A percentile compares a stretch with the other conserved stretches of the same genome.
Evolutionary conservation across 1,284 basidiomycete species (phyloP).

Genomic region (Ceratorhiza oryzae-sativae): DNA sequence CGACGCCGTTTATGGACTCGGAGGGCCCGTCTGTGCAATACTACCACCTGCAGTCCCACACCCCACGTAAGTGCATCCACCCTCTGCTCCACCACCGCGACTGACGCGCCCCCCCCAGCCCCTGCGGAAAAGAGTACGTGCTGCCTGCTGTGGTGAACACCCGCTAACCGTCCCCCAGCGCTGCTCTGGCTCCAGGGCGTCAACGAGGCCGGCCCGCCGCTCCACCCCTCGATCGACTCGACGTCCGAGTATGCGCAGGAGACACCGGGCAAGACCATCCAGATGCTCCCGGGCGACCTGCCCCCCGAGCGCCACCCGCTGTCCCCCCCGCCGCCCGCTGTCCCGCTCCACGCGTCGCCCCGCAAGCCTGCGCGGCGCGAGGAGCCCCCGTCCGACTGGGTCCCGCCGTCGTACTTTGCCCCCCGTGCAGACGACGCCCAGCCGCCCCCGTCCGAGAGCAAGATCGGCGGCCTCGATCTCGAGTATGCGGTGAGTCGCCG

Average conservation of each 20-base stretch:
- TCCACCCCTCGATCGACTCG: conserved; percentile 27
- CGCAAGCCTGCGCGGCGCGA: conserved; percentile 15
- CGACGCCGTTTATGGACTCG: conserved; percentile 36
- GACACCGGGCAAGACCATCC: conserved; percentile 17
- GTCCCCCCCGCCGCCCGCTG: conserved; percentile 7
- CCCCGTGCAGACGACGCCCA: conserved; percentile 3
- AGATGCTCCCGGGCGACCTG: conserved; percentile 23
- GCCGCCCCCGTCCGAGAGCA: conserved; percentile 8
- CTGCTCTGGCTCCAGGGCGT: conserved; percentile 36
- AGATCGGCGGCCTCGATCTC: conserved; percentile 21
- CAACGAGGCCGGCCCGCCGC: conserved; percentile 24
- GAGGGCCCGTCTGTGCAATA: conserved; percentile 33
- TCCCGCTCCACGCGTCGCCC: not conserved
- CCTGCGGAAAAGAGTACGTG: conserved; percentile 37
- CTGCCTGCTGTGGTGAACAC: too few relatives aligned
- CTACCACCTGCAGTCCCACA: conserved; percentile 33
- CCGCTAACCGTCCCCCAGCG: conserved; percentile 5
- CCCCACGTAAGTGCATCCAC: conserved; percentile 24
- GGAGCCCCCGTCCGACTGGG: conserved; percentile 28
- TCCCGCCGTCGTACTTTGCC: conserved; percentile 17
- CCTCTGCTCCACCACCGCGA: not conserved
- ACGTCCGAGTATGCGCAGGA: conserved; percentile 33
- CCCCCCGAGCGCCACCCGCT: conserved; percentile 36
- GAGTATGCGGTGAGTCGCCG: conserved; percentile 21
- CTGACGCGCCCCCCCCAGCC: conserved; percentile 25